Base-by-base conservation (phyloP, 2,329 filamentous ascomycete species). In the Periconia sp. region DNA sequence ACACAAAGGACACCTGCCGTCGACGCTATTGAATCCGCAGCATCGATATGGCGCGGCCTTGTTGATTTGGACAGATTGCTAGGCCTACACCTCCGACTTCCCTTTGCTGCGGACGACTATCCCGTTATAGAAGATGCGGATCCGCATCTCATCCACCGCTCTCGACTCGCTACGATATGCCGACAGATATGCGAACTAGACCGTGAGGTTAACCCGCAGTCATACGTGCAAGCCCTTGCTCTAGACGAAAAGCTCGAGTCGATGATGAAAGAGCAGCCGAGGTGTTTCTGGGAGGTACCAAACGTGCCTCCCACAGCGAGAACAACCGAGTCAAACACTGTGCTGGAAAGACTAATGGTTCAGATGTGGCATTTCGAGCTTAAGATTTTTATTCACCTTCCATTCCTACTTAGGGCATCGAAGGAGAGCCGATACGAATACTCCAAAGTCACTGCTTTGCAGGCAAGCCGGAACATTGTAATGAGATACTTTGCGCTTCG, bases 401-500 rank as follows among this genome's bases (percentile, higher is more conserved):
- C 66, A 6, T 69, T 65, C 34, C 47, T 69, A 0, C 52, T 69
- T 0, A 53, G 66, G 16, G 59, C 63, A 12, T 44, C 59, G 1
- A 50, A 49, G n/a, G 65, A 69, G 15, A 56, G 52, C 16, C 54
- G 64, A 13, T 69, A 63, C 48, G 64, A 66, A 4, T 69, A 57
- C 45, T 64, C 60, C 1, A 68, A 68, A 33, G 54, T 68, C 33
- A 64, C 65, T 1, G 66, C 62, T 4, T 41, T 68, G 15, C 64
- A 68, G 35, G 59, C 65, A 7, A 63, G 63, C 33, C 66, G 66
- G 3, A 66, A 68, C 46, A 49, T 69, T 11, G 41, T 68, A 21
- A 65, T 68, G 64, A 43, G 66, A 35, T 69, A 64, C 64, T 68
- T 69, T 36, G 66, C 65, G 2, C 56, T 69, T 4, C 58, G 64